Conservation (phyloP, 768 basidiomycete genomes). For the Xanthoconium stramineum region DNA sequence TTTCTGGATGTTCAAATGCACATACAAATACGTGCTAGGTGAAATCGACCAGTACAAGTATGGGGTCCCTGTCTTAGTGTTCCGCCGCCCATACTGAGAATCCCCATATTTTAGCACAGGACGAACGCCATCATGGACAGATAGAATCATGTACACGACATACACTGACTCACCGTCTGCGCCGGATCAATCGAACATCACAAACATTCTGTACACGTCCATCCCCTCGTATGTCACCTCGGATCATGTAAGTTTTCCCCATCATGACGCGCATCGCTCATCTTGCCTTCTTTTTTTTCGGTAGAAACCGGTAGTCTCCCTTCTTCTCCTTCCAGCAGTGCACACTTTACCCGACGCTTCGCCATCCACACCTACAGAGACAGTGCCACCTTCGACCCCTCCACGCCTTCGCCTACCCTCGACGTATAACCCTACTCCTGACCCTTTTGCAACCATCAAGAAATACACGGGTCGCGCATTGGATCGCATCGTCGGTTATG, state of each 20-base stretch:
- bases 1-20: slow-evolving; percentile 87
- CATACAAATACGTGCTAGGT: slow-evolving; percentile 83
- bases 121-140: slow-evolving; percentile 89
- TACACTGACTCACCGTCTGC: slow-evolving; percentile 58
- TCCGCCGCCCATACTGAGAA: not conserved
- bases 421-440: slow-evolving; percentile 49
- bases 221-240: slow-evolving; percentile 83
- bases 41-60: slow-evolving; percentile 82
- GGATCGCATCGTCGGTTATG: slow-evolving; percentile 72
- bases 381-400: slow-evolving; percentile 19
- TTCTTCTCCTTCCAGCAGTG: slow-evolving; percentile 59
- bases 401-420: slow-evolving; percentile 52
- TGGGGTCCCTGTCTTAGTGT: slow-evolving; percentile 13
- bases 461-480: slow-evolving; percentile 60
- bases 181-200: slow-evolving; percentile 51
- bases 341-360: slow-evolving; percentile 21
- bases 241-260: slow-evolving; percentile 68
- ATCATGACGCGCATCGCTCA: not conserved
- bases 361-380: slow-evolving; percentile 17
- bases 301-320: slow-evolving; percentile 83
- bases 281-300: not conserved
- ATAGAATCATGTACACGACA: slow-evolving; percentile 84
- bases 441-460: slow-evolving; percentile 53
- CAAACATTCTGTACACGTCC: slow-evolving; percentile 71
- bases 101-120: slow-evolving; percentile 42